Conservation (phyloP, 805 yeast genomes). For the Metschnikowia drakensbergensis region DNA sequence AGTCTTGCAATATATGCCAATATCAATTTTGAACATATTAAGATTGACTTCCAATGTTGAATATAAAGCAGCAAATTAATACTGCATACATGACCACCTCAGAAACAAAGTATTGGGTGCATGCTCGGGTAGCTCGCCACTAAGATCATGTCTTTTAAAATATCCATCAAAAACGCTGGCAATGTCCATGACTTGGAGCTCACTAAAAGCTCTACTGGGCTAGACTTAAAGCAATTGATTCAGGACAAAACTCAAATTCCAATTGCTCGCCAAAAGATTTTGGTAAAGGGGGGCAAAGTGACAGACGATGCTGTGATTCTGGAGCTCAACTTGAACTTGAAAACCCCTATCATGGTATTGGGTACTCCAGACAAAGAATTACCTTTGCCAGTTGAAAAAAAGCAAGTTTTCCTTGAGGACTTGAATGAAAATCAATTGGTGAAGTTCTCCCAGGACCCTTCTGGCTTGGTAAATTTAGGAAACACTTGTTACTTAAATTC, state of each 20-base stretch:
- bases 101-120: background rate
- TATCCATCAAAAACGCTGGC: slow-evolving; percentile 41
- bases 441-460: slow-evolving; percentile 46
- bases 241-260: slow-evolving; percentile 76
- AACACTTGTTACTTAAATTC: slow-evolving; percentile 78
- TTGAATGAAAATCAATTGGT: slow-evolving; percentile 44
- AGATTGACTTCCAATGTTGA: no score
- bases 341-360: slow-evolving; percentile 76
- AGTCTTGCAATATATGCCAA: background rate
- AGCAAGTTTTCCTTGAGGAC: slow-evolving; percentile 67
- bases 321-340: slow-evolving; percentile 54
- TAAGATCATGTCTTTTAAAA: slow-evolving; percentile 11
- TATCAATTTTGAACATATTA: background rate
- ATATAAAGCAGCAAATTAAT: background rate
- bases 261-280: slow-evolving; percentile 83
- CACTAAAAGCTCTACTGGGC: slow-evolving; percentile 53
- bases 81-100: background rate
- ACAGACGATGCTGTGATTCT: slow-evolving; percentile 60
- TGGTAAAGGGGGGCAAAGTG: slow-evolving; percentile 86
- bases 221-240: slow-evolving; percentile 63
- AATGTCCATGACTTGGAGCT: slow-evolving; percentile 40
- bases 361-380: slow-evolving; percentile 81
- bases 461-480: slow-evolving; percentile 67
- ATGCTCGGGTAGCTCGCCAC: background rate
- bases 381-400: slow-evolving; percentile 48